These are phyloP conservation scores for Salix brachista DNA, from an alignment of 345 rosid species.

Conservation along the genomic window DNA sequence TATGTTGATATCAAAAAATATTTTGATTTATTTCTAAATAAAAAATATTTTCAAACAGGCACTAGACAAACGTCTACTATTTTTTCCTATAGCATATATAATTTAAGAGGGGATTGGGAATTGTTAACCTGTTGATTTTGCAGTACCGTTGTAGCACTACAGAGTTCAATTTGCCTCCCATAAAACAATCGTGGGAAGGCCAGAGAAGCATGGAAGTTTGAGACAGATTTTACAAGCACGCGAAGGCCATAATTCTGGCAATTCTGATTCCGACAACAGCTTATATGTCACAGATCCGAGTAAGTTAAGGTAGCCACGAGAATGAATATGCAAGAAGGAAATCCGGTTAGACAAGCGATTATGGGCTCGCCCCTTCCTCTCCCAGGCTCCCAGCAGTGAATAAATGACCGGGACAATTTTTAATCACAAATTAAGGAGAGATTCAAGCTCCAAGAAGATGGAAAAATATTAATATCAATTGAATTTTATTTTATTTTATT, in stretches of 20 bases:
- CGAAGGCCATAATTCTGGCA: slow-evolving; percentile 47
- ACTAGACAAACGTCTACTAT: no score
- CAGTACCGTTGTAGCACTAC: no score
- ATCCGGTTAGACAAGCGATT: slow-evolving; percentile 62
- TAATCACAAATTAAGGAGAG: no score
- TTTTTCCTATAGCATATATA: neutral
- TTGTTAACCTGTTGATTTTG: no score
- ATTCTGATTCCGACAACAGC: slow-evolving; percentile 29
- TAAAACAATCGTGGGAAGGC: no score
- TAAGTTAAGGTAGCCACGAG: slow-evolving; percentile 43
- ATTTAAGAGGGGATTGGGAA: neutral
- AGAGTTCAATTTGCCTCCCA: no score
- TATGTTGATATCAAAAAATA: no score
- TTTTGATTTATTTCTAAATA: no score
- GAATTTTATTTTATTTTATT: no score
- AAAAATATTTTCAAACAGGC: no score
- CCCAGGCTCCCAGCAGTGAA: slow-evolving; percentile 50
- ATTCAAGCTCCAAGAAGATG: no score
- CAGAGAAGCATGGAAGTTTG: neutral
- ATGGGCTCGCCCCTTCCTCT: slow-evolving; percentile 60
- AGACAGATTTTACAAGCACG: slow-evolving; percentile 65
- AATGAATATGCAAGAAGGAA: slow-evolving; percentile 52
- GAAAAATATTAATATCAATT: no score
- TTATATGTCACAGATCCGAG: slow-evolving; percentile 50
- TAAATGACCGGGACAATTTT: slow-evolving; percentile 8